These are phyloP conservation scores for Apocynum venetum DNA, from an alignment of 257 asterid species.

Conservation along the genomic window DNA sequence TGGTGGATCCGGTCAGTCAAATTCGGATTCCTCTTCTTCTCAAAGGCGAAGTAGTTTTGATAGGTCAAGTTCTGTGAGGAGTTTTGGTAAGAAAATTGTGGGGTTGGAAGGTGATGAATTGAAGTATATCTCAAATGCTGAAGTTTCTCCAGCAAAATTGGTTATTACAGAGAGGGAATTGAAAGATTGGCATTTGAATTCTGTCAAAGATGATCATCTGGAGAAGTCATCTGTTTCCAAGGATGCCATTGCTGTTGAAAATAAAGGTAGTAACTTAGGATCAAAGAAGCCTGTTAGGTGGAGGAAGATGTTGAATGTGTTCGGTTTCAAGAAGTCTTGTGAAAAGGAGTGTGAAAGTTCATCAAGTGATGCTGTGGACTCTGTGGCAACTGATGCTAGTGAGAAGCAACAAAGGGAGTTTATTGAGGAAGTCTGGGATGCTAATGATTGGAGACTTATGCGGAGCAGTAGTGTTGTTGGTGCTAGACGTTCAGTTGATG, in stretches of 20 bases:
- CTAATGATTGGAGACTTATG: constrained; percentile 43
- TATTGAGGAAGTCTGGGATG: constrained; percentile 26
- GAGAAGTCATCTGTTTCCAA: constrained; percentile 33
- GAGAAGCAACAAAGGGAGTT: constrained; percentile 38
- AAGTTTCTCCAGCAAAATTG: constrained; percentile 65
- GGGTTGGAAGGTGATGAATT: constrained; percentile 48
- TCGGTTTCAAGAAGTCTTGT: constrained; percentile 48
- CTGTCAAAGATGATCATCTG: constrained; percentile 36
- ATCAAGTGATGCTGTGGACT: constrained; percentile 27
- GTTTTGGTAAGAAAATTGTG: constrained; percentile 58
- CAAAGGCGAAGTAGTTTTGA: constrained; percentile 83
- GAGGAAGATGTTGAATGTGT: constrained; percentile 60
- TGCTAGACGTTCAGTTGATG: constrained; percentile 53
- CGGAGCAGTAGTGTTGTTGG: constrained; percentile 58
- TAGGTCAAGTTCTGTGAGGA: constrained; percentile 76
- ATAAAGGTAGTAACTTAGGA: constrained; percentile 23
- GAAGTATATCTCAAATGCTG: constrained; percentile 16
- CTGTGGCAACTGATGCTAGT: constrained; percentile 20
- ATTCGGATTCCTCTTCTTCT: constrained; percentile 84
- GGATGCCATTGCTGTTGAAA: constrained; percentile 28
- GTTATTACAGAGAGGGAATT: constrained; percentile 86
- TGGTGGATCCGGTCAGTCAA: constrained; percentile 69
- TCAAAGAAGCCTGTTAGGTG: constrained; percentile 56
- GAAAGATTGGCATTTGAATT: constrained; percentile 72
- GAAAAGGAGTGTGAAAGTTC: constrained; percentile 33